Conservation (phyloP, 179 eudicot genomes). For the Nepenthes alata region DNA sequence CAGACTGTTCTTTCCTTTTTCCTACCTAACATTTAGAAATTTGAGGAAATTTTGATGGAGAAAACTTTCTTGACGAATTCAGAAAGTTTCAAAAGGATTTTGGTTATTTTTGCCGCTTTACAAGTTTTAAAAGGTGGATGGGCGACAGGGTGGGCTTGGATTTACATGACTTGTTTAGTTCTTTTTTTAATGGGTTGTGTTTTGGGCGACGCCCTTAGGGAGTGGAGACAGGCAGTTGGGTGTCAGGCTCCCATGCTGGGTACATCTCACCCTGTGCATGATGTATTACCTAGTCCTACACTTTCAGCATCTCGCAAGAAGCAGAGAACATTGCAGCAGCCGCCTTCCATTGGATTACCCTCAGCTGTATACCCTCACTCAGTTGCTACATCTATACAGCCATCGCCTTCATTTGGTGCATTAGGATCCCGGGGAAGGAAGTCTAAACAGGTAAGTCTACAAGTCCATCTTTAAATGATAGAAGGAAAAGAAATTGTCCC, state of each 20-base stretch:
- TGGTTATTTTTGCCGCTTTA: not conserved
- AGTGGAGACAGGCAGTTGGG: conserved; percentile 62
- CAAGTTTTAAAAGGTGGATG: not conserved
- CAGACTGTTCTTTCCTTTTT: no score
- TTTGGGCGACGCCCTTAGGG: conserved; percentile 22
- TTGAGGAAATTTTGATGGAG: no score
- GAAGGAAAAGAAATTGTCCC: no score
- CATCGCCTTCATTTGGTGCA: conserved; percentile 31
- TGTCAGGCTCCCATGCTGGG: conserved; percentile 22
- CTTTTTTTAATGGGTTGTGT: conserved; percentile 9
- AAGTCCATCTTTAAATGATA: no score
- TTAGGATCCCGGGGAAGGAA: conserved; percentile 41
- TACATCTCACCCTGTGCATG: conserved; percentile 34
- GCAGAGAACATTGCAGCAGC: conserved; percentile 43
- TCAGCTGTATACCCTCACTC: conserved; percentile 21
- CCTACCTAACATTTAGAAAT: not conserved
- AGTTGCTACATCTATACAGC: conserved; percentile 19
- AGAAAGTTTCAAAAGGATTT: not conserved
- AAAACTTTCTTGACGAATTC: not conserved
- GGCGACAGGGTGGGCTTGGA: no score
- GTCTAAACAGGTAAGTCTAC: conserved; percentile 31
- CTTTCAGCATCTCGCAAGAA: conserved; percentile 45
- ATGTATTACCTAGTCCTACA: conserved; percentile 34
- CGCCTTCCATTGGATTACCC: conserved; percentile 25
- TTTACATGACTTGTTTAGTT: not conserved